Base-by-base conservation (phyloP, 1,284 basidiomycete genomes). In the Tausonia pullulans region DNA sequence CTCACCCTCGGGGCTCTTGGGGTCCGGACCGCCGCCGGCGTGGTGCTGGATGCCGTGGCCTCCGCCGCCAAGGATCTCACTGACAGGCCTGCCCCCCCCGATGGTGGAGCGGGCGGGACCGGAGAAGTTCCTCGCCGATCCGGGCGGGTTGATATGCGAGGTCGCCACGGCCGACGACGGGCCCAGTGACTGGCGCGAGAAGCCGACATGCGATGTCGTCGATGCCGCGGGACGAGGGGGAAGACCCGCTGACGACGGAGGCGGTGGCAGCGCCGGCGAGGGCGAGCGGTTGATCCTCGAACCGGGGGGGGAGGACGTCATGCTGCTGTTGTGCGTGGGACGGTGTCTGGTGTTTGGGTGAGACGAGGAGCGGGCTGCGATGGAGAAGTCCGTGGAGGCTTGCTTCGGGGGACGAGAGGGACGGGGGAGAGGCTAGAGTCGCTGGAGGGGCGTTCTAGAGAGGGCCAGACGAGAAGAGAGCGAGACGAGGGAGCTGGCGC, bases 111-210 rank as follows among this genome's bases (percentile, higher is more conserved):
- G n/a, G 1, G 59, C 14, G 4, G 63, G 59, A 8, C 51, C 50
- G 44, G 48, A 52, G 61, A 62, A 52, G 49, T 59, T 62, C 44
- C 56, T 58, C 14, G 53, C 61, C 27, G 51, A 41, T 14, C 60
- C 65, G 16, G 58, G 52, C 5, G 59, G 10, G 44, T 60, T 49
- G 5, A 44, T 48, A 45, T 43, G 39, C 39, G 48, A 39, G 48
- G 16, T 40, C 14, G 51, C 11, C 51, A 5, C 61, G 50, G 27
- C 58, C 40, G 56, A 40, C 14, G 5, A 60, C 52, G 39, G 61
- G 4, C 65, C 65, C 50, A 66, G 65, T 2, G 65, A 66, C 60
- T 66, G 65, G n/a, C 65, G 57, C 10, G 65, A 58, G 60, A 63
- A 66, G n/a, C 61, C 46, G 39, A 66, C 65, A 27, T 66, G 65